Evolutionary conservation across 2,329 filamentous ascomycete species (phyloP), one percentile per base, ranked within the genome.

Genomic region (Arthrinium puccinioides): DNA sequence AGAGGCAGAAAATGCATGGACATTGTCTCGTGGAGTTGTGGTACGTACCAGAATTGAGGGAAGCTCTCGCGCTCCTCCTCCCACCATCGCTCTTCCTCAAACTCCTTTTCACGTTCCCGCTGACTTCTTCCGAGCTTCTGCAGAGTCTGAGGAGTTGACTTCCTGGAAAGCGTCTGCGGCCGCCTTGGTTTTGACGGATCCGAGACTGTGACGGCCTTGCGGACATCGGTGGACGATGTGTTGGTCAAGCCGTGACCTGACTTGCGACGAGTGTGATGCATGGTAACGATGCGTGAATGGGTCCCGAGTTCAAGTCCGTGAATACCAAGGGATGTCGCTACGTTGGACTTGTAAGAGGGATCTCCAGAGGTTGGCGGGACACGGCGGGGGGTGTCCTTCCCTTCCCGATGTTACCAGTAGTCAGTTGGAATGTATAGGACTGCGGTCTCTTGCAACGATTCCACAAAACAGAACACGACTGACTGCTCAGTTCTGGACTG

Each of bases 51-150:
- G 52, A 68, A 81, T 53, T 80, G 76, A 16, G 76, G 76, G 44
- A 82, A 81, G 56, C 71, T 77, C 51, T 81, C 76, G 38, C 74
- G 64, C 50, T 78, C 75, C 38, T 79, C 70, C 37, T 74, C 69
- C 54, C 64, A 74, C 54, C 64, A 66, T 33, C 57, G 59, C 41
- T 66, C 62, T 24, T 72, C 69, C 40, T 70, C 64, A 52, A 63
- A 61, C 43, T 74, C 67, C 42, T 63, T 63, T 47, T 76, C 71
- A 19, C 69, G 62, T 32, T 75, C 69, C 38, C 66, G 66, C 9
- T 68, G 63, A 42, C 62, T 69, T 48, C 69, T 72, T 37, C 70
- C 66, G 41, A 70, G 57, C 55, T 73, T 76, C 40, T 67, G 66
- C 27, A 59, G 49, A 21, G 48, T 51, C 21, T 61, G 56, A 2